A percentile compares a stretch with the other conserved stretches of the same genome.
phyloP scores from a whole-genome alignment of 1,139 yeast species.

The Protomyces inundatus region DNA sequence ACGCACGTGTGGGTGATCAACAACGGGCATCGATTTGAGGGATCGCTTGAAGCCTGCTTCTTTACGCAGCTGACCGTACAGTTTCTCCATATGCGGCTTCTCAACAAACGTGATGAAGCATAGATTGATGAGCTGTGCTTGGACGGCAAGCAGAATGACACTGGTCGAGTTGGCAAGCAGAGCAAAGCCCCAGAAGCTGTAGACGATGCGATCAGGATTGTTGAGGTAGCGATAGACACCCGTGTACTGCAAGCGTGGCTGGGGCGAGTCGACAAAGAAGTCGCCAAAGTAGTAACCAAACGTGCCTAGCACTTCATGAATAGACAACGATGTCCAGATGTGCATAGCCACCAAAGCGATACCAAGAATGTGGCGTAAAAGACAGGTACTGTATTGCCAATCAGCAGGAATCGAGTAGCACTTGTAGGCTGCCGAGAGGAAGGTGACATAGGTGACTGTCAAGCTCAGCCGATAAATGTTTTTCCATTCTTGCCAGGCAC shows the following conservation, averaged over 20 bases:
- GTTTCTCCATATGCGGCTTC: conserved; percentile 70
- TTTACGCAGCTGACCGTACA: conserved; percentile 55
- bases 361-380: conserved; percentile 59
- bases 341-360: conserved; percentile 54
- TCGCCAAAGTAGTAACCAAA: conserved; percentile 92
- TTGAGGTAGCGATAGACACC: conserved; percentile 81
- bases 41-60: conserved; percentile 65
- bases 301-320: conserved; percentile 69
- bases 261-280: conserved; percentile 60
- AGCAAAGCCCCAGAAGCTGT: conserved; percentile 74
- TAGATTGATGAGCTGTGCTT: conserved; percentile 68
- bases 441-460: conserved; percentile 44
- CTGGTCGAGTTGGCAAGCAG: conserved; percentile 57
- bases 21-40: conserved; percentile 40
- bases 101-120: conserved; percentile 69
- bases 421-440: conserved; percentile 35
- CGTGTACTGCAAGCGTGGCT: conserved; percentile 56
- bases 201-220: conserved; percentile 78
- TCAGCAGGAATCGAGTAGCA: conserved; percentile 19
- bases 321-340: conserved; percentile 66
- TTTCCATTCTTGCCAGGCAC: conserved; percentile 75
- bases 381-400: conserved; percentile 34
- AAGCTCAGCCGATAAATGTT: conserved; percentile 54
- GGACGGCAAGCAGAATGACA: conserved; percentile 52
- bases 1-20: conserved; percentile 16